A percentile compares a stretch with the other conserved stretches of the same genome.
Evolutionary conservation across 495 filamentous ascomycete species (phyloP).

Genomic region (Aspergillus asperescens): DNA sequence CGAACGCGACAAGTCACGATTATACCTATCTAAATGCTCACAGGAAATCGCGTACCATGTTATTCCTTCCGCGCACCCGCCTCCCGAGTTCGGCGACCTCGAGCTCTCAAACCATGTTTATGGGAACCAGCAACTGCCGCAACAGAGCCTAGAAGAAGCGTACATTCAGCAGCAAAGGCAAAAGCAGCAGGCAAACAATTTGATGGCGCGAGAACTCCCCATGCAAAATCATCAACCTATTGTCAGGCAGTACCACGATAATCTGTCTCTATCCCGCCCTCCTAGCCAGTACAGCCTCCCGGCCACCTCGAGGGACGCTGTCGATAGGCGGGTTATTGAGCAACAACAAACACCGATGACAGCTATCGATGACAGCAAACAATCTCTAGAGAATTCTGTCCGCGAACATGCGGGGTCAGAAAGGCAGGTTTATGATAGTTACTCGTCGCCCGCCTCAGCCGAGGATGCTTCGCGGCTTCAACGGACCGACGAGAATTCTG

Average conservation of each 20-base stretch:
- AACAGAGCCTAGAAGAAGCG: constrained; percentile 47
- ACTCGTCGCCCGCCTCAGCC: constrained; percentile 43
- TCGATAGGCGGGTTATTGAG: constrained; percentile 38
- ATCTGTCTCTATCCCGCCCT: constrained; percentile 29
- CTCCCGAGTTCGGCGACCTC: constrained; percentile 41
- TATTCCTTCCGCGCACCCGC: constrained; percentile 44
- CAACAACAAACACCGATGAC: constrained; percentile 34
- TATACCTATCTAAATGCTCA: constrained; percentile 50
- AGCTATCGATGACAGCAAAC: constrained; percentile 37
- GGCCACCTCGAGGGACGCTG: constrained; percentile 22
- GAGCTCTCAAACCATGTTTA: constrained; percentile 46
- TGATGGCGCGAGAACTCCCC: constrained; percentile 42
- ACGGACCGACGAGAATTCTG: constrained; percentile 34
- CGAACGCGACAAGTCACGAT: constrained; percentile 47
- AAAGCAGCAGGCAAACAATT: constrained; percentile 39
- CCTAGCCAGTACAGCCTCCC: constrained; percentile 30
- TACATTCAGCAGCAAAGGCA: constrained; percentile 45
- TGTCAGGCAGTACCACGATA: constrained; percentile 41
- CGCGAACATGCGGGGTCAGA: constrained; percentile 55
- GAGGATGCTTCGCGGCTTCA: constrained; percentile 32
- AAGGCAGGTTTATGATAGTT: constrained; percentile 53
- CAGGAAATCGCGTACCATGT: constrained; percentile 53
- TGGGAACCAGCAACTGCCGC: constrained; percentile 41
- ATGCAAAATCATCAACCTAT: constrained; percentile 46
- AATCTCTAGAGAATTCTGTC: constrained; percentile 33